Conservation (phyloP, 2,329 filamentous ascomycete genomes). For the Ophiocordyceps polyrhachis-furcata region DNA sequence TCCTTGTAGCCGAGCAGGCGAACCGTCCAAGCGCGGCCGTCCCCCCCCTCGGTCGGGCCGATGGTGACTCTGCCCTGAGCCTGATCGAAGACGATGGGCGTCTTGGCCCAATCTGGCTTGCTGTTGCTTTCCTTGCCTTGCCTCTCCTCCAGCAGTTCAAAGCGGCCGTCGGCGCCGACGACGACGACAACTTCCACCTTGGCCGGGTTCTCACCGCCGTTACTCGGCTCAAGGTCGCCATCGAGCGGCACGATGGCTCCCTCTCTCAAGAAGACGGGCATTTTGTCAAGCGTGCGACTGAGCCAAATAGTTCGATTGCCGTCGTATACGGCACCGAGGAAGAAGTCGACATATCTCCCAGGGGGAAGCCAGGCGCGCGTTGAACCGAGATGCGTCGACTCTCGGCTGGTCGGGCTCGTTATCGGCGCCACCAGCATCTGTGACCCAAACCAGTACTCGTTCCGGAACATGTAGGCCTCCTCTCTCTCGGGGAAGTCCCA, state of each 20-base stretch:
- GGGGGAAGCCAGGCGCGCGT: constrained; percentile 38
- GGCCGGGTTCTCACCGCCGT: constrained; percentile 27
- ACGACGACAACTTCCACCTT: constrained; percentile 29
- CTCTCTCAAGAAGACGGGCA: constrained; percentile 34
- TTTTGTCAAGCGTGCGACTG: constrained; percentile 26
- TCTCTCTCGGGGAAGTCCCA: constrained; percentile 34
- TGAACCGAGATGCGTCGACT: constrained; percentile 23
- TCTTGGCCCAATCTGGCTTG: constrained; percentile 2
- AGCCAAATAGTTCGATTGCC: constrained; percentile 32
- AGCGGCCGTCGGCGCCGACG: constrained; percentile 26
- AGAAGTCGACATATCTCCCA: constrained; percentile 35
- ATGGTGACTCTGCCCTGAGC: constrained; percentile 2
- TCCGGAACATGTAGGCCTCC: constrained; percentile 35
- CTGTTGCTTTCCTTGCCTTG: neutral
- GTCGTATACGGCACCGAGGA: constrained; percentile 37
- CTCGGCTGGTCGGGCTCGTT: constrained; percentile 26
- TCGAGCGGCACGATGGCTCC: constrained; percentile 42
- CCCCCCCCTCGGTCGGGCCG: neutral
- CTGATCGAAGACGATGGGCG: constrained; percentile 3
- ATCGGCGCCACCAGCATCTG: constrained; percentile 38
- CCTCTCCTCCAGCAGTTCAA: constrained; percentile 9
- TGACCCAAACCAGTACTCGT: constrained; percentile 40
- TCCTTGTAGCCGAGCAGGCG: constrained; percentile 3
- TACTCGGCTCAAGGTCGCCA: constrained; percentile 16
- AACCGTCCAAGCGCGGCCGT: constrained; percentile 2